A percentile compares a stretch with the other conserved stretches of the same genome.
Evolutionary conservation across 805 yeast species (phyloP).

Genomic region (Cyberlindnera maritima): DNA sequence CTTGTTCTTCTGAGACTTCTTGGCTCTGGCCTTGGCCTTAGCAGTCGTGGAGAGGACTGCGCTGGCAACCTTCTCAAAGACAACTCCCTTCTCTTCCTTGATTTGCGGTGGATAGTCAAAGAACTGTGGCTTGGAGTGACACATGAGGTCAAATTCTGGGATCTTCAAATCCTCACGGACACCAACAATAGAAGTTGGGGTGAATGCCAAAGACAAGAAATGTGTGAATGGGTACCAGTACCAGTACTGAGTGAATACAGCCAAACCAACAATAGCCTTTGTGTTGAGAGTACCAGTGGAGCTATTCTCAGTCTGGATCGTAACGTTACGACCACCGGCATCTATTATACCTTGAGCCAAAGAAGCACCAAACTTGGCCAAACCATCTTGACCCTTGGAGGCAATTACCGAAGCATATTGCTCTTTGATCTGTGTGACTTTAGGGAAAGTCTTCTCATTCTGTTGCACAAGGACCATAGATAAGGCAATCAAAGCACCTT

Average conservation of each 20-base stretch:
- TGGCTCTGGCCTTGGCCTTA: constrained; percentile 90
- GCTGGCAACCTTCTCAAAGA: constrained; percentile 84
- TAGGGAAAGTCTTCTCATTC: constrained; percentile 78
- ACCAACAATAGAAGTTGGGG: constrained; percentile 89
- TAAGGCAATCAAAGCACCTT: constrained; percentile 91
- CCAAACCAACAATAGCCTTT: constrained; percentile 88
- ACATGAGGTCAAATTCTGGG: constrained; percentile 78
- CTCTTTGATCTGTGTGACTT: constrained; percentile 74
- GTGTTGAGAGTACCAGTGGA: constrained; percentile 89
- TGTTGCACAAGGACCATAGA: constrained; percentile 89
- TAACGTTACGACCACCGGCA: constrained; percentile 98
- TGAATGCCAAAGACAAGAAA: constrained; percentile 84
- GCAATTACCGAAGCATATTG: constrained; percentile 71
- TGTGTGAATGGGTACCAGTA: constrained; percentile 98
- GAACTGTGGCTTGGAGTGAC: constrained; percentile 74
- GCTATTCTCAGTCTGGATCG: constrained; percentile 82
- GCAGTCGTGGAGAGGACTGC: constrained; percentile 94
- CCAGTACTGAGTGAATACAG: constrained; percentile 92
- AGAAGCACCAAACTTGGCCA: constrained; percentile 97
- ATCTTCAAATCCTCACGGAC: constrained; percentile 80
- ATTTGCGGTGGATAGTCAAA: constrained; percentile 89
- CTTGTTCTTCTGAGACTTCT: constrained; percentile 53
- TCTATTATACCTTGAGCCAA: constrained; percentile 96
- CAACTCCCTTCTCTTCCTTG: constrained; percentile 75
- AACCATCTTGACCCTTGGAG: constrained; percentile 91